These are phyloP conservation scores for Mrakia blollopis DNA, from an alignment of 768 basidiomycete species.

Conservation along the genomic window DNA sequence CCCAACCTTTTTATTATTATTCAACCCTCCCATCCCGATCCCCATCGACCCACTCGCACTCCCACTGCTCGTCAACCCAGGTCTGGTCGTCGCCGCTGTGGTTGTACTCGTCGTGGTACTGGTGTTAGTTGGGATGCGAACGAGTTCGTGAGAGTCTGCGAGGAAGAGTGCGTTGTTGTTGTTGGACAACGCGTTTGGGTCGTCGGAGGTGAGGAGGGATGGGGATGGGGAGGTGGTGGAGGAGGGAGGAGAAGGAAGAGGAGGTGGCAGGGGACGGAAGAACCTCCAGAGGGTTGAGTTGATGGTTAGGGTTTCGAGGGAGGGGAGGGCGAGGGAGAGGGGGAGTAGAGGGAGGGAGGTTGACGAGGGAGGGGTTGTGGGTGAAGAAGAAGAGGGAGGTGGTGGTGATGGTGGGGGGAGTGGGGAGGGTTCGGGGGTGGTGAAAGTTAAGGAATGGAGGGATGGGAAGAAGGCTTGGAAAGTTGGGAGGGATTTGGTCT, in stretches of 20 bases:
- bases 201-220: background rate
- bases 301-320: background rate
- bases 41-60: background rate
- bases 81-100: too few relatives aligned
- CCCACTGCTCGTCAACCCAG: background rate
- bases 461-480: background rate
- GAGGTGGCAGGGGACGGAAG: background rate
- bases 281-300: constrained; percentile 5
- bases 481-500: constrained; percentile 1
- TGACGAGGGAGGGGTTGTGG: background rate
- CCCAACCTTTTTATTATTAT: background rate
- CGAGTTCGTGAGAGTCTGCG: too few relatives aligned
- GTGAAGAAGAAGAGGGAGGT: background rate
- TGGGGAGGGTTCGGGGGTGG: background rate
- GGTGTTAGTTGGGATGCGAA: too few relatives aligned
- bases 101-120: too few relatives aligned
- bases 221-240: background rate
- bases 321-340: background rate
- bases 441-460: background rate
- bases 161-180: too few relatives aligned
- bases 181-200: too few relatives aligned
- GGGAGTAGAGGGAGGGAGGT: background rate
- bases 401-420: too few relatives aligned
- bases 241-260: background rate
- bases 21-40: background rate